Percentiles rank a stretch among this genome's conserved stretches.
Conservation (phyloP, 805 yeast genomes). For the Danielozyma ontarioensis region DNA sequence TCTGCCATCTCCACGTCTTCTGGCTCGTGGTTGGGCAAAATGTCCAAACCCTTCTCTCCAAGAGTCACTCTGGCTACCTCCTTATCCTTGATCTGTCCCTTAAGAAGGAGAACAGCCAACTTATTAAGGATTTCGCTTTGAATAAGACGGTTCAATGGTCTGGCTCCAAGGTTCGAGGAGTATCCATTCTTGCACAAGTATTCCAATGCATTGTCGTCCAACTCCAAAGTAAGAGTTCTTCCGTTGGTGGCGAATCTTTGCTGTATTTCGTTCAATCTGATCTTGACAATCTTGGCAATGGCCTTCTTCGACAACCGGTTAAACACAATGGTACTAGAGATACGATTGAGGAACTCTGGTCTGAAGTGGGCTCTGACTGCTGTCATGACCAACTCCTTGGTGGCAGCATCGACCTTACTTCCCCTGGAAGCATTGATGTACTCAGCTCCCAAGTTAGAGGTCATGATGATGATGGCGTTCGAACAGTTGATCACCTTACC, state of each 20-base stretch:
- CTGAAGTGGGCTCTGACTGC: conserved; percentile 87
- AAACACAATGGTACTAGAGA: conserved; percentile 87
- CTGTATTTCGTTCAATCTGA: conserved; percentile 81
- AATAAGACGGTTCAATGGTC: conserved; percentile 90
- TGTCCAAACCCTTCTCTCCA: conserved; percentile 63
- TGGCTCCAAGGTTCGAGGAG: conserved; percentile 91
- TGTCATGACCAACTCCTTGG: conserved; percentile 75
- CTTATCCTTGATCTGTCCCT: conserved; percentile 83
- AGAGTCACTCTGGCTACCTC: conserved; percentile 70
- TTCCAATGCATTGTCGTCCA: conserved; percentile 73
- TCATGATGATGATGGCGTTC: conserved; percentile 89
- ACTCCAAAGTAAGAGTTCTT: conserved; percentile 64
- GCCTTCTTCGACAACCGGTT: conserved; percentile 89
- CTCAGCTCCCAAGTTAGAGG: conserved; percentile 95
- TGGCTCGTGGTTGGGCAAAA: conserved; percentile 79
- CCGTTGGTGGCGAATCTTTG: conserved; percentile 80
- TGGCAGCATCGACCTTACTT: conserved; percentile 58
- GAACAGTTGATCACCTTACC: conserved; percentile 94
- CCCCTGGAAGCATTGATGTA: conserved; percentile 65
- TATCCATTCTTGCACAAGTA: conserved; percentile 84
- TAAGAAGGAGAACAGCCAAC: conserved; percentile 82
- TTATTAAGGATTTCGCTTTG: conserved; percentile 83
- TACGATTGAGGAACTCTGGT: conserved; percentile 96
- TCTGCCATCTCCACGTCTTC: conserved; percentile 47
- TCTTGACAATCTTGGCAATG: conserved; percentile 83